A percentile compares a stretch with the other conserved stretches of the same genome.
Conservation (phyloP, 306 rosid species). For the Senna tora region DNA sequence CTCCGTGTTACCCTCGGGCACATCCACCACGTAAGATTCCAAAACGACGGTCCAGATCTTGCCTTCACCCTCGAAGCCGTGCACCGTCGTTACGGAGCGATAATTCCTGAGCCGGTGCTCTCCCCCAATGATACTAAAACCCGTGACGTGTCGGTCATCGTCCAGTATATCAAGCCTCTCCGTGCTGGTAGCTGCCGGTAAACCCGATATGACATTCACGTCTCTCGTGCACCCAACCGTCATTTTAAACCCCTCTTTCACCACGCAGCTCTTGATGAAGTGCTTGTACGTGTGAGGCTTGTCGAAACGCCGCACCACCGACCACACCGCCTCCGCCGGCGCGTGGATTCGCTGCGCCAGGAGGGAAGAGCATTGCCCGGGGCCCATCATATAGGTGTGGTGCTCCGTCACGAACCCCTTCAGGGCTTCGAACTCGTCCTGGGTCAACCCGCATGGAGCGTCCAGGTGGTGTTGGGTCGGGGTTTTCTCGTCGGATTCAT, state of each 20-base stretch:
- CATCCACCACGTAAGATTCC: slow-evolving; percentile 84
- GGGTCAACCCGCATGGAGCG: slow-evolving; percentile 54
- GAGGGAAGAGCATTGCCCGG: slow-evolving; percentile 75
- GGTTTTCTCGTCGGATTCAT: slow-evolving; percentile 35
- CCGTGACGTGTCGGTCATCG: slow-evolving; percentile 69
- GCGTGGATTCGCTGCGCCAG: slow-evolving; percentile 80
- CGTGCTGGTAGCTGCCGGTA: slow-evolving; percentile 86
- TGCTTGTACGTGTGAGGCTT: slow-evolving; percentile 81
- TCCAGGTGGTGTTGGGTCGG: slow-evolving; percentile 47
- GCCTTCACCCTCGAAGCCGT: slow-evolving; percentile 56
- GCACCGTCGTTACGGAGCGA: slow-evolving; percentile 81
- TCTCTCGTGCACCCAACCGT: slow-evolving; percentile 76
- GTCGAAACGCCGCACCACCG: slow-evolving; percentile 77
- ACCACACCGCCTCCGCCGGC: slow-evolving; percentile 70
- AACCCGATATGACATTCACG: slow-evolving; percentile 87
- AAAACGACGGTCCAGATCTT: slow-evolving; percentile 83
- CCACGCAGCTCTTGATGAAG: slow-evolving; percentile 85
- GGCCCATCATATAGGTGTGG: slow-evolving; percentile 61
- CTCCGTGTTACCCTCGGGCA: slow-evolving; percentile 88
- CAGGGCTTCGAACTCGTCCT: slow-evolving; percentile 60
- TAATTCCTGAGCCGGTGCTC: slow-evolving; percentile 83
- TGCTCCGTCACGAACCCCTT: slow-evolving; percentile 51
- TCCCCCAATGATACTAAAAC: slow-evolving; percentile 85
- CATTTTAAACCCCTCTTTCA: slow-evolving; percentile 57
- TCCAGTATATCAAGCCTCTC: slow-evolving; percentile 84